Base-by-base conservation (phyloP, 1,284 basidiomycete species). In the Apiotrichum brassicae region DNA sequence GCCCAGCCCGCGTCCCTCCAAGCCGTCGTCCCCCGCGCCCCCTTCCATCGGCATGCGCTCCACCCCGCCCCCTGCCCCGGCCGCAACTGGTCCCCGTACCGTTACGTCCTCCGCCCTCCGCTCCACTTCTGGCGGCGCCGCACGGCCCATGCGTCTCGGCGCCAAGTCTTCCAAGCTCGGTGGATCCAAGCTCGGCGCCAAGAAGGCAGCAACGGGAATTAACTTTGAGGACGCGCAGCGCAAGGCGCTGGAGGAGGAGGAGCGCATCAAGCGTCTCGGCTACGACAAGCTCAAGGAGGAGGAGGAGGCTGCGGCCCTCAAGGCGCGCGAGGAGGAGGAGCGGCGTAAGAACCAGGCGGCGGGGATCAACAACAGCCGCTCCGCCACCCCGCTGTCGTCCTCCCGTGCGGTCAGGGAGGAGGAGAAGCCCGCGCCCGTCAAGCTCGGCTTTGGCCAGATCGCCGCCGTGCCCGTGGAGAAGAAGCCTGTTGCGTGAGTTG, bases 171-270 rank as follows among this genome's bases (percentile, higher is more conserved):
- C 60, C 33, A 92, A 88, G 64, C 83, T 63, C n/a, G 53, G 53
- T 16, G 49, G 46, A 8, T 69, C 71, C 46, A 76, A 75, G 35
- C 79, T 94, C 0, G 92, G 91, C 19, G 91, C 90, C 14, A 85
- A 87, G 66, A 92, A 90, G 70, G 76, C 76, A 5, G 78, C 86
- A 0, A 79, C 76, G 0, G 79, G 83, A 2, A 84, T 95, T 58
- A 84, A 95, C 73, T 97, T 95, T 68, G 92, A 86, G 40, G 88
- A 89, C 62, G 92, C 90, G 0, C 89, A 95, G 71, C 77, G 83
- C 26, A 86, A 86, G 62, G 92, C 92, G 0, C 66, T 79, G 19
- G 90, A 89, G 64, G 92, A 95, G 68, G 89, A 88, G 30, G 90
- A 92, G 72, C 43, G 43, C 37, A 43, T 92, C 91, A 86, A 87